These are phyloP conservation scores for Phytophthora meadii DNA, from an alignment of 352 stramenopile genomes.

Conservation along the genomic window DNA sequence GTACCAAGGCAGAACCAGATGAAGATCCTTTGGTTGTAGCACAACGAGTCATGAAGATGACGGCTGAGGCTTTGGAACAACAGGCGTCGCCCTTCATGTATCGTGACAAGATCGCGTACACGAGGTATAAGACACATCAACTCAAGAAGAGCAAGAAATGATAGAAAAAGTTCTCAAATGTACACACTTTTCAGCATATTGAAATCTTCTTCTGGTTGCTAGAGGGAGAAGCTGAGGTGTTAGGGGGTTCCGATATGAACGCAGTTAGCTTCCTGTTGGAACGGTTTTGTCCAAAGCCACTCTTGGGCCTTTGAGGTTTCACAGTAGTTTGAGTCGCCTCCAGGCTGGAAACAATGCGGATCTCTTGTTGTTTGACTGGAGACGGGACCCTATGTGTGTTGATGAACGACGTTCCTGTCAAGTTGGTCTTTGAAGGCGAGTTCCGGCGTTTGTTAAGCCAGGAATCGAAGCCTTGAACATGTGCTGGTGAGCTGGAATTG, in stretches of 20 bases:
- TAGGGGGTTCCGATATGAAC: not conserved
- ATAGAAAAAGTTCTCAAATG: too few species aligned
- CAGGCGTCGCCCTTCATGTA: constrained; percentile 75
- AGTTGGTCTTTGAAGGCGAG: constrained; percentile 9
- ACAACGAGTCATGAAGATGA: constrained; percentile 71
- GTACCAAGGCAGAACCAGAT: constrained; percentile 35
- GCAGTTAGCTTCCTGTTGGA: constrained; percentile 15
- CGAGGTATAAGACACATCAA: constrained; percentile 61
- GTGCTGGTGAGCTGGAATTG: constrained; percentile 12
- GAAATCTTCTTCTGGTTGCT: not conserved
- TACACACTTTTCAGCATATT: too few species aligned
- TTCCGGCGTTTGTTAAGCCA: constrained; percentile 47
- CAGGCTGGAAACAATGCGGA: constrained; percentile 3
- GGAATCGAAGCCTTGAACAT: constrained; percentile 47
- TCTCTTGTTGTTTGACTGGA: constrained; percentile 24
- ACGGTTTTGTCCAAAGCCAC: constrained; percentile 31
- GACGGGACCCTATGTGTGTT: constrained; percentile 14
- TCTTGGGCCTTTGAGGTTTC: constrained; percentile 32
- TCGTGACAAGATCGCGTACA: constrained; percentile 74
- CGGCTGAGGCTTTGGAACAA: constrained; percentile 53
- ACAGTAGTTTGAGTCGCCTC: not conserved
- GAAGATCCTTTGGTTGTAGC: constrained; percentile 64
- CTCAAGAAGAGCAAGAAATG: constrained; percentile 59
- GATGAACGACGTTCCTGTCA: constrained; percentile 12
- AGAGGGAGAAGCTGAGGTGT: not conserved